Evolutionary conservation across 257 asterid genomes (phyloP).

Genomic region (Nyctanthes arbortristis): DNA sequence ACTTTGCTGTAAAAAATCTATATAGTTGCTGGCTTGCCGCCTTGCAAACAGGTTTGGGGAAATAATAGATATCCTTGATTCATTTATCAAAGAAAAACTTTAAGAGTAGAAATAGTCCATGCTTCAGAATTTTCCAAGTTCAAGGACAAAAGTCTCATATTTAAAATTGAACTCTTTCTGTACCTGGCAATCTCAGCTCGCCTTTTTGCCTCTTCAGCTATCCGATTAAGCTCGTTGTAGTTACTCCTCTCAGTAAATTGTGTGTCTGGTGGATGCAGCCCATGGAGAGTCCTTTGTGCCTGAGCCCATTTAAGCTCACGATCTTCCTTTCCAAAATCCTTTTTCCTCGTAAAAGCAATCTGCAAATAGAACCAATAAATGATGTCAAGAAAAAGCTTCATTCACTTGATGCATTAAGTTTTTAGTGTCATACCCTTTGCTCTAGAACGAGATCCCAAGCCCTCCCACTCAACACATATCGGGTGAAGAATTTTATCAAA

Average conservation of each 20-base stretch:
- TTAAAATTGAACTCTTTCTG: neutral
- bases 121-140: too few relatives aligned
- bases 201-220: slow-evolving; percentile 98
- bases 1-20: too few relatives aligned
- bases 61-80: neutral
- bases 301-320: slow-evolving; percentile 98
- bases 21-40: too few relatives aligned
- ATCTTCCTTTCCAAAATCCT: slow-evolving; percentile 95
- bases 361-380: slow-evolving; percentile 27
- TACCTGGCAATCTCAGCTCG: slow-evolving; percentile 99
- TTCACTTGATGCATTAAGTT: neutral
- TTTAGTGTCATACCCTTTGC: slow-evolving; percentile 65
- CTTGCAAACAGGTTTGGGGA: too few relatives aligned
- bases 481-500: slow-evolving; percentile 71
- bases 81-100: neutral
- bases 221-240: slow-evolving; percentile 87
- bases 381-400: neutral
- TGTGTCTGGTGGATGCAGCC: slow-evolving; percentile 91
- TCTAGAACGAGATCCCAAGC: slow-evolving; percentile 99
- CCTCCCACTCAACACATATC: slow-evolving; percentile 87
- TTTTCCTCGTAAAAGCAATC: slow-evolving; percentile 96
- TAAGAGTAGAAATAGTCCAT: too few relatives aligned
- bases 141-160: neutral
- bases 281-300: slow-evolving; percentile 95
- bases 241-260: slow-evolving; percentile 68